Conservation (phyloP, 192 early-diverging fungal genomes). For the Oehlia diaphana region DNA sequence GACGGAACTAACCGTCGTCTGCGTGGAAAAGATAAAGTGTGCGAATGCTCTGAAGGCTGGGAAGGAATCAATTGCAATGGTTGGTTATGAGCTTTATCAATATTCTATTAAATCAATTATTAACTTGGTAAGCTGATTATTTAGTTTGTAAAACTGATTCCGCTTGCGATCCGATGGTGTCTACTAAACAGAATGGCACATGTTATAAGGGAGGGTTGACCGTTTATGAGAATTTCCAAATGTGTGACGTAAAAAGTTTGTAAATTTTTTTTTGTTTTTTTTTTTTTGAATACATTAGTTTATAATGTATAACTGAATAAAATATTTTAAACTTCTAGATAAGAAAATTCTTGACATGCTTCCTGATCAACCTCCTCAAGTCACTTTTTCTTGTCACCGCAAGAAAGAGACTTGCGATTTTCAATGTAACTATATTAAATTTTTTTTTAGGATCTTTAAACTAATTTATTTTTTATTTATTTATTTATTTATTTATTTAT, state of each 20-base stretch:
- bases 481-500: too few species aligned
- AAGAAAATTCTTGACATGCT: slow-evolving; percentile 59
- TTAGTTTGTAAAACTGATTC: slow-evolving; percentile 63
- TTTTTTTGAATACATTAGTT: not conserved
- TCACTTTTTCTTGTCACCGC: slow-evolving; percentile 73
- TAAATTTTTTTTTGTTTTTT: slow-evolving; percentile 22
- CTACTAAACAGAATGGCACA: slow-evolving; percentile 69
- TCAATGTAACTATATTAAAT: slow-evolving; percentile 55
- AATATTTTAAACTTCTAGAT: slow-evolving; percentile 34
- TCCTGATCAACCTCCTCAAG: slow-evolving; percentile 70
- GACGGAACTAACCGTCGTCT: slow-evolving; percentile 62
- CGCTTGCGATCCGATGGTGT: slow-evolving; percentile 67
- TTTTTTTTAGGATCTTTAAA: not conserved
- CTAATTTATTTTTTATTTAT: not conserved
- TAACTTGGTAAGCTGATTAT: not conserved
- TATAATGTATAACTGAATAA: not conserved
- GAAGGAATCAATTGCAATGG: slow-evolving; percentile 93
- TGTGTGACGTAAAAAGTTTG: slow-evolving; percentile 75
- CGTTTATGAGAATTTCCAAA: slow-evolving; percentile 66
- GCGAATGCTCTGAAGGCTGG: slow-evolving; percentile 86
- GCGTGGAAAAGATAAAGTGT: slow-evolving; percentile 54
- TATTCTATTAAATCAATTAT: not conserved
- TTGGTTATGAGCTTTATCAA: slow-evolving; percentile 26
- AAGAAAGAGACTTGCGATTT: slow-evolving; percentile 63
- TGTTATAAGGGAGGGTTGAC: slow-evolving; percentile 76